Percentiles rank a stretch among this genome's conserved stretches.
These are phyloP conservation scores for Lanmaoa pseudosensibilis DNA, from an alignment of 768 basidiomycete genomes.

Conservation along the genomic window DNA sequence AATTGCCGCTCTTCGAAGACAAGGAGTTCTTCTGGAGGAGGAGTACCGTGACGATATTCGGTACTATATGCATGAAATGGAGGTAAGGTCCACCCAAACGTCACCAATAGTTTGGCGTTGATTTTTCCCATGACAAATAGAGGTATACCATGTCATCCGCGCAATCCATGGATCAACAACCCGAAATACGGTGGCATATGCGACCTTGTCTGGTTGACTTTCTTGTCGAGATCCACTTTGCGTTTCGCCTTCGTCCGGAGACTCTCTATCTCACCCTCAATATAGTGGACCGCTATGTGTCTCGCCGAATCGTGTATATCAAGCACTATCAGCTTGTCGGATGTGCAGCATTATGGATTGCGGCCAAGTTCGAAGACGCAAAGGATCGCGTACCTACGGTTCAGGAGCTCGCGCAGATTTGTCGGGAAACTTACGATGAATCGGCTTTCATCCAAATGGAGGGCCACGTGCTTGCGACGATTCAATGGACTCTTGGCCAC, in stretches of 20 bases:
- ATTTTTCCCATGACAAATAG: constrained; percentile 40
- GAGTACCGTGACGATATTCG: constrained; percentile 94
- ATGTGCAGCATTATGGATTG: constrained; percentile 98
- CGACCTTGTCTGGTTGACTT: constrained; percentile 98
- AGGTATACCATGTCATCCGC: constrained; percentile 86
- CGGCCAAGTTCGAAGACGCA: constrained; percentile 98
- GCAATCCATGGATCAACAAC: constrained; percentile 98
- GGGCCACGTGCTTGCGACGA: constrained; percentile 92
- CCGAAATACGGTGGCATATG: constrained; percentile 99
- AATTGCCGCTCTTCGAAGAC: constrained; percentile 64
- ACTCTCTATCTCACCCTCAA: constrained; percentile 98
- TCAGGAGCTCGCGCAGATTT: constrained; percentile 91
- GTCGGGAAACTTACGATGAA: constrained; percentile 95
- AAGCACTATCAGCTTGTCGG: constrained; percentile 99
- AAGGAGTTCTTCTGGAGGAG: constrained; percentile 84
- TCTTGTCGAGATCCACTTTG: constrained; percentile 97
- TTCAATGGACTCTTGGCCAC: constrained; percentile 95
- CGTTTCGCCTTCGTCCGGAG: constrained; percentile 96
- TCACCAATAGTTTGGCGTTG: constrained; percentile 2
- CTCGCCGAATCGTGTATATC: constrained; percentile 96
- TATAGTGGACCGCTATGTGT: constrained; percentile 98
- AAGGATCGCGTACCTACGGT: constrained; percentile 98
- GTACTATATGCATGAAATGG: constrained; percentile 96
- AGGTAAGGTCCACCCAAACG: constrained; percentile 59
- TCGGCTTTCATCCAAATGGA: constrained; percentile 99